Base-by-base conservation (phyloP, 2,329 filamentous ascomycete species). In the Thelonectria olida region DNA sequence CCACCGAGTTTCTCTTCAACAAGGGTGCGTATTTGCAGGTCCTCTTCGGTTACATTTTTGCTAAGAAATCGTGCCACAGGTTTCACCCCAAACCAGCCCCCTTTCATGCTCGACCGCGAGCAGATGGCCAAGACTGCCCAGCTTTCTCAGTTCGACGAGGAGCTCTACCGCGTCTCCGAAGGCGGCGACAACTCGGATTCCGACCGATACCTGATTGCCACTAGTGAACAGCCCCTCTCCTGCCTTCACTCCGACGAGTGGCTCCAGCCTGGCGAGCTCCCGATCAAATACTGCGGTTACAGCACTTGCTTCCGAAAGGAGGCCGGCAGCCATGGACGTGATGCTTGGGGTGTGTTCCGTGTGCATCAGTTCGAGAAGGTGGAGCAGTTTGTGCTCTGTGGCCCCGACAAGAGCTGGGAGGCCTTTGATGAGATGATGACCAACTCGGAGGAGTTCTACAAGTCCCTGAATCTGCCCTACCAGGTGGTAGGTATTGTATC, bases 101-200 rank as follows among this genome's bases (percentile, higher is more conserved):
- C 94, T 2, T 93, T 93, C 74, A 96, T 99, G 83, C 97, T 98
- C 92, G 86, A 95, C 65, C 92, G 92, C 78, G 92, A 97, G 51
- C 90, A 93, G 77, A 99, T 99, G 96, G 94, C 92, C 62, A 98
- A 98, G 84, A 99, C 96, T 0, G 96, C 96, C 2, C 96, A 99
- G 80, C 88, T 99, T 23, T 93, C 96, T 69, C 92, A 97, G 73
- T 99, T 99, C 73, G 96, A 99, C 74, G 96, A 98, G 77, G 95
- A 98, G 79, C 83, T 99, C 52, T 99, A 99, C 85, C 98, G 98
- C 81, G 95, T 99, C 22, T 89, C 95, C 68, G 91, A 91, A 75
- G 92, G 92, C 61, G 93, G 96, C 71, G 88, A 92, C 65, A 87
- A 92, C 70, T 92, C 92, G 66, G 88, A 92, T 71, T 92, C 91